phyloP scores from a whole-genome alignment of 139 green algal species.

The Chlorella sorokiniana region DNA sequence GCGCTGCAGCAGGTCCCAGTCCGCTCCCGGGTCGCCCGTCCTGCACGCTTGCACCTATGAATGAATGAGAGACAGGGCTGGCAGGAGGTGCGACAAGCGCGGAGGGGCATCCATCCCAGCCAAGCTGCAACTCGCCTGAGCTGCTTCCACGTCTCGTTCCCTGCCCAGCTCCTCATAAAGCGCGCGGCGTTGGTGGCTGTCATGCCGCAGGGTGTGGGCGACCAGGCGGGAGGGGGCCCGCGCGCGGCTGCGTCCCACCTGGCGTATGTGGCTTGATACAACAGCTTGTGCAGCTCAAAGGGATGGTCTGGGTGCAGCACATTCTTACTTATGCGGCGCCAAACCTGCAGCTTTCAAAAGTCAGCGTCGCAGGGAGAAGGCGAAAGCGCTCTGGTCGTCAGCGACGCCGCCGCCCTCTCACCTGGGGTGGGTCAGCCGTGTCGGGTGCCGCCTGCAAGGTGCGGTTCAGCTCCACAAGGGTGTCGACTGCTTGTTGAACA shows the following conservation, averaged over 20 bases:
- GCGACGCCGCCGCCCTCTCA: no score
- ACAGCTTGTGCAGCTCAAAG: constrained; percentile 59
- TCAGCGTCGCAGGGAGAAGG: not conserved
- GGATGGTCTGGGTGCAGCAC: constrained; percentile 59
- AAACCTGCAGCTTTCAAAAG: constrained; percentile 38
- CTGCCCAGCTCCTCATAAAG: constrained; percentile 63
- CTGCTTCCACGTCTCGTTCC: constrained; percentile 1
- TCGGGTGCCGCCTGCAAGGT: no score
- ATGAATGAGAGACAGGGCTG: not conserved
- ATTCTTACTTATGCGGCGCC: constrained; percentile 45
- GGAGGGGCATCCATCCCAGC: not conserved
- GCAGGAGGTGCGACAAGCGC: not conserved
- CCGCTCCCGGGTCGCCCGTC: constrained; percentile 27
- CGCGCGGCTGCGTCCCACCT: constrained; percentile 51
- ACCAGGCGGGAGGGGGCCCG: constrained; percentile 69
- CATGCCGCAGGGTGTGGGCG: constrained; percentile 41
- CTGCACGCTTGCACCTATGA: not conserved
- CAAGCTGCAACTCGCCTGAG: not conserved
- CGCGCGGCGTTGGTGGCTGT: constrained; percentile 57
- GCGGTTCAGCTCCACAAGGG: no score
- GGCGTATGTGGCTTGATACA: constrained; percentile 48
- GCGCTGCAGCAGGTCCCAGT: constrained; percentile 62
- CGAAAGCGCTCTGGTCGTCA: not conserved
- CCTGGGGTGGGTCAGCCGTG: no score
- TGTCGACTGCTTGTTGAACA: no score